phyloP scores from a whole-genome alignment of 805 yeast species.

The Candida peoriensis region DNA sequence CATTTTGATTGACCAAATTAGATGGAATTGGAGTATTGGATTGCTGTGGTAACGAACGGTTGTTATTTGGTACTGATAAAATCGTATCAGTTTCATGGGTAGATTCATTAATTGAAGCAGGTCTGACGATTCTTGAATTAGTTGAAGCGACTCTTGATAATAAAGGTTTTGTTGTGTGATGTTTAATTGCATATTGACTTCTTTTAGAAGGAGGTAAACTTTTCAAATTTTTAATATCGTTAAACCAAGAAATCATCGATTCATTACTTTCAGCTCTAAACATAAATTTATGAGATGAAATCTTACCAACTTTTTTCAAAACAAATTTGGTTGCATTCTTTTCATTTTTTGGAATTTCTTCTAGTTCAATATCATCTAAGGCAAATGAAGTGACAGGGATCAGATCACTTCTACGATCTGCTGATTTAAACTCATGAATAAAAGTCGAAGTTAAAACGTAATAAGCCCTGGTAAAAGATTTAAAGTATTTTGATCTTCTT shows the following conservation, averaged over 20 bases:
- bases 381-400: slow-evolving; percentile 79
- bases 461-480: slow-evolving; percentile 87
- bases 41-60: slow-evolving; percentile 17
- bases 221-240: slow-evolving; percentile 67
- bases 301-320: slow-evolving; percentile 67
- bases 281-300: slow-evolving; percentile 90
- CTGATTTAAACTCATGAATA: slow-evolving; percentile 83
- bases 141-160: slow-evolving; percentile 26
- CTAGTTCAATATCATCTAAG: slow-evolving; percentile 71
- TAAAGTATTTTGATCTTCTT: slow-evolving; percentile 84
- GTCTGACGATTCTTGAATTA: slow-evolving; percentile 22
- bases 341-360: slow-evolving; percentile 77
- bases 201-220: slow-evolving; percentile 36
- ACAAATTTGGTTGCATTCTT: slow-evolving; percentile 70
- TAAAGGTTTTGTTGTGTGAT: slow-evolving; percentile 12
- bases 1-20: slow-evolving; percentile 17
- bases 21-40: slow-evolving; percentile 18
- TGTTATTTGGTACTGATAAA: slow-evolving; percentile 19
- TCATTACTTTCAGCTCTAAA: slow-evolving; percentile 84
- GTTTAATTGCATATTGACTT: slow-evolving; percentile 20
- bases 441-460: slow-evolving; percentile 86
- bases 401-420: slow-evolving; percentile 77
- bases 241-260: slow-evolving; percentile 79
- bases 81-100: slow-evolving; percentile 23
- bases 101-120: slow-evolving; percentile 15